Conservation (phyloP, 805 yeast genomes). For the Hanseniaspora vineae region DNA sequence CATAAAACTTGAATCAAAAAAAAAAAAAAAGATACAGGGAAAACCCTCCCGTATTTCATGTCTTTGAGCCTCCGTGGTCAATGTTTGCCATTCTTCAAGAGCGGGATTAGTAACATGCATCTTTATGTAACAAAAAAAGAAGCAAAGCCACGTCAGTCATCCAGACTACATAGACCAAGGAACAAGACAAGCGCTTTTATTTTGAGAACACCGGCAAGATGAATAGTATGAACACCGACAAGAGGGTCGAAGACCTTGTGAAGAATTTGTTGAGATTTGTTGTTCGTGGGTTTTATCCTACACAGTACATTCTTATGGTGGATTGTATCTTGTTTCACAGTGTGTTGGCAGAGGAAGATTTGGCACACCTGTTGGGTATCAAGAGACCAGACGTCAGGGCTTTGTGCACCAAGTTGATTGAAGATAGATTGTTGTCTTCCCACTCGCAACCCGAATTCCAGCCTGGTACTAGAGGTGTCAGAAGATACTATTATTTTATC, state of each 20-base stretch:
- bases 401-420: slow-evolving; percentile 65
- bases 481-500: slow-evolving; percentile 72
- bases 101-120: too few species aligned
- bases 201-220: neutral
- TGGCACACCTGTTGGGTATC: slow-evolving; percentile 66
- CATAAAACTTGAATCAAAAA: too few species aligned
- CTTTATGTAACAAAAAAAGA: too few species aligned
- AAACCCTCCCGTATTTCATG: too few species aligned
- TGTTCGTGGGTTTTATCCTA: slow-evolving; percentile 75
- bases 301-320: slow-evolving; percentile 67
- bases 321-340: slow-evolving; percentile 84
- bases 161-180: neutral
- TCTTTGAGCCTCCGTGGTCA: too few species aligned
- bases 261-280: slow-evolving; percentile 55
- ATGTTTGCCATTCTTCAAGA: too few species aligned
- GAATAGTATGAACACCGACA: neutral
- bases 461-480: slow-evolving; percentile 49
- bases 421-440: slow-evolving; percentile 64
- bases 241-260: slow-evolving; percentile 29
- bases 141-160: too few species aligned
- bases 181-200: neutral
- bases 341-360: slow-evolving; percentile 85
- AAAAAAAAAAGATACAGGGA: neutral
- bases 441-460: slow-evolving; percentile 64
- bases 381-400: slow-evolving; percentile 80